Base-by-base conservation (phyloP, 2,329 filamentous ascomycete species). In the Graphium sp. region DNA sequence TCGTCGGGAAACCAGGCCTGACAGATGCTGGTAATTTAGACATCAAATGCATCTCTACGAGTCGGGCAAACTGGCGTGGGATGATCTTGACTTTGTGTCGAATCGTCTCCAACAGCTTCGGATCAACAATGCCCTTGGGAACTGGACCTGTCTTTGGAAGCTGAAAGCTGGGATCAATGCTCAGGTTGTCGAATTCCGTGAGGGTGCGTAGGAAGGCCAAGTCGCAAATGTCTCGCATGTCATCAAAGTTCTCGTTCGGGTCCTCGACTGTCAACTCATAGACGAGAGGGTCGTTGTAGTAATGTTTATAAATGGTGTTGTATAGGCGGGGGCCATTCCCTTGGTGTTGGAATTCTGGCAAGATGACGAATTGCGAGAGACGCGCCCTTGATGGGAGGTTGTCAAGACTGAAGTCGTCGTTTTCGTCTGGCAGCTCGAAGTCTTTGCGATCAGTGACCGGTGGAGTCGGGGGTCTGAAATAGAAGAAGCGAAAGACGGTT, bases 191-290 rank as follows among this genome's bases (percentile, higher is more conserved):
- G 43, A 81, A 80, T 7, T 66, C 60, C 0, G 72, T 59, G 4
- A 66, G 54, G 7, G 50, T 55, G 31, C 68, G 68, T 4, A 89
- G 58, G 38, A 71, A 73, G 5, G 59, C 55, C 18, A 87, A 55
- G 41, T 91, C 82, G 40, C 71, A 74, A 29, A 76, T 58, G 44
- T 89, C 81, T 38, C 82, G 69, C 41, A 91, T 58, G 34, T 82
- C 71, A 43, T 89, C 80, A 40, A 91, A 91, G 1, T 66, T 71
- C 45, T 87, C 80, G 43, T 81, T 95, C 0, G 89, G 91, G 35
- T 95, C 87, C 53, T 98, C 89, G 5, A 98, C 75, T 0, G 85
- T 91, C 42, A 98, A 67, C 46, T 95, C 87, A 31, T 72, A 62
- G 6, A 84, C 77, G 34, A 75, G 73, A 0, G 66, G 49, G 32